Evolutionary conservation across 805 yeast genomes (phyloP), one percentile per base, ranked within the genome.

Genomic region (Cyberlindnera euphorbiae): DNA sequence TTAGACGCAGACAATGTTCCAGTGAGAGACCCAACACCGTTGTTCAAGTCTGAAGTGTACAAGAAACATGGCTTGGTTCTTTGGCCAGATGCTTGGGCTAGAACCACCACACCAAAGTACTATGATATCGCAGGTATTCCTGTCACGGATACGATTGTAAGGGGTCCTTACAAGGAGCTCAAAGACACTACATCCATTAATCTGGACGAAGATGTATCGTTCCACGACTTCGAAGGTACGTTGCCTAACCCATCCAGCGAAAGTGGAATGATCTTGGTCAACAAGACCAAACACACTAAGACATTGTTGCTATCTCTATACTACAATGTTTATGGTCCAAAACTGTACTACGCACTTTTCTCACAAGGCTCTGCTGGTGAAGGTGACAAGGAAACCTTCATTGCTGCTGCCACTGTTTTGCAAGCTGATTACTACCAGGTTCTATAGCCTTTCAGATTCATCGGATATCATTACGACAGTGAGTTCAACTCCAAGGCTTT

Each of bases 1-100:
- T 57, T 82, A 45, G 94, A 83, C 50, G 76, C 87, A 35, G 93
- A 83, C 56, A 76, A 80, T 42, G 69, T 79, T 35, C 85, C 89
- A 1, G 65, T 79, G n/a, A 62, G 59, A 44, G 69, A 75, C 30
- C 82, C 87, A 8, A 76, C 73, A 35, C 58, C 59, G 33, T 50
- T 78, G 26, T 72, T 79, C 36, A 53, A 55, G 2, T 66, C 74
- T 23, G 53, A 62, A 10, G 59, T 64, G 7, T 78, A 61, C 57
- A 47, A 53, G 30, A 56, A 67, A 8, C 58, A 59, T 13, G 71
- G 74, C 0, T 51, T 79, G 36, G 61, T 78, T 8, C 40, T 77
- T 8, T 79, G 86, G 85, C 86, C 86, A 4, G 85, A 79, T 56
- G 73, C 74, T 24, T 79, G 86, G 86, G 67, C 79, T 3, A 64